phyloP scores from a whole-genome alignment of 2,329 filamentous ascomycete genomes.

The Penicillium sp. region DNA sequence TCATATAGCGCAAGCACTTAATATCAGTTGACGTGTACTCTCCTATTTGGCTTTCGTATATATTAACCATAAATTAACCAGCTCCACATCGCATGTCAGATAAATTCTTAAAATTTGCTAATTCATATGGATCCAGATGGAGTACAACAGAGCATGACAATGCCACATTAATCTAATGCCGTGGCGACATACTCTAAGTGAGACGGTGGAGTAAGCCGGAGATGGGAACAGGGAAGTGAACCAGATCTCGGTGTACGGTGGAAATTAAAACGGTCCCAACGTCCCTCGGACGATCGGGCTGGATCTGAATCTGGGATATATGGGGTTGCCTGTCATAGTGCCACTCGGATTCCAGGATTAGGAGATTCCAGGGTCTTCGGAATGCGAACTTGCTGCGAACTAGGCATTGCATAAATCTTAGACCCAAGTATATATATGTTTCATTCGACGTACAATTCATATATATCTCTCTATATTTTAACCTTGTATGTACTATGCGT shows the following conservation, averaged over 20 bases:
- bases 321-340: conserved; percentile 1
- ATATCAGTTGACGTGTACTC: not conserved
- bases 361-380: not conserved
- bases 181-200: conserved; percentile 21
- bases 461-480: not conserved
- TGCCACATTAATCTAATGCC: not conserved
- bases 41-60: not conserved
- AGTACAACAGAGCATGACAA: not conserved
- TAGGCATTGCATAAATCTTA: not conserved
- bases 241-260: conserved; percentile 19
- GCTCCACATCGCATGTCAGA: not conserved
- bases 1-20: not conserved
- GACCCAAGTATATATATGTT: not conserved
- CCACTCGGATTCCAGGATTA: not conserved
- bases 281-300: not conserved
- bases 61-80: not conserved
- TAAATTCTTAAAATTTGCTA: not conserved
- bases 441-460: not conserved
- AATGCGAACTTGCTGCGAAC: conserved; percentile 11
- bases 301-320: not conserved
- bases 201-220: conserved; percentile 21
- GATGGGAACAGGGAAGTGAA: conserved; percentile 19
- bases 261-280: conserved; percentile 18
- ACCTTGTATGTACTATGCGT: not conserved
- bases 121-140: not conserved